Conservation (phyloP, 225 moss, liverwort and hornwort genomes). For the Sphagnum tenellum region DNA sequence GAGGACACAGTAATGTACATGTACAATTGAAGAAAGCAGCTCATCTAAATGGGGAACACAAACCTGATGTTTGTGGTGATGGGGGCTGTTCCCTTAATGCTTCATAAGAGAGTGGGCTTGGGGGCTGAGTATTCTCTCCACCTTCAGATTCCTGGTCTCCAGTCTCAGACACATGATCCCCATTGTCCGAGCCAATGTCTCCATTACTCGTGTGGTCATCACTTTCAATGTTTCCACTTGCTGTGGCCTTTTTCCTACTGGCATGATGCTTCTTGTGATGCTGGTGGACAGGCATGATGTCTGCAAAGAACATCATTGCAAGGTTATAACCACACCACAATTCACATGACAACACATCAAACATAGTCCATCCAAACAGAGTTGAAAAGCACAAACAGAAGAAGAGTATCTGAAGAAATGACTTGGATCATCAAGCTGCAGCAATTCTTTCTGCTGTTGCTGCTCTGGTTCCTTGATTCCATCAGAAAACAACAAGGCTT, state of each 20-base stretch:
- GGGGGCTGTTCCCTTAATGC: slow-evolving; percentile 21
- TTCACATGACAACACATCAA: no score
- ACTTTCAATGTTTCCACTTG: slow-evolving; percentile 2
- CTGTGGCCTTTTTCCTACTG: slow-evolving; percentile 4
- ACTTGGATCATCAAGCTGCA: no score
- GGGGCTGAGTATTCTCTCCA: slow-evolving; percentile 11
- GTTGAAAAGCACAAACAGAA: no score
- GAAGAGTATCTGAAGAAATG: no score
- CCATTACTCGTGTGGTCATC: background rate
- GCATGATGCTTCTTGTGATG: slow-evolving; percentile 26
- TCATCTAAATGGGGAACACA: background rate
- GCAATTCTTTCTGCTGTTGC: no score
- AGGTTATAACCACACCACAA: no score
- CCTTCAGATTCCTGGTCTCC: slow-evolving; percentile 12
- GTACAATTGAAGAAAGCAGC: no score
- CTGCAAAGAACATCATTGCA: slow-evolving; percentile 8
- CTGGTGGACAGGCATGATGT: slow-evolving; percentile 30
- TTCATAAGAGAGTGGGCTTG: slow-evolving; percentile 19
- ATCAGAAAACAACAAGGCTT: no score
- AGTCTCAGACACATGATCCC: background rate
- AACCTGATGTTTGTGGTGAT: slow-evolving; percentile 32
- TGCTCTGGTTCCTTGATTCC: no score
- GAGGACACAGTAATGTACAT: no score
- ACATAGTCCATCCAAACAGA: no score
- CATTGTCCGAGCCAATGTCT: background rate